Evolutionary conservation across 1,139 yeast genomes (phyloP), one percentile per base, ranked within the genome.

Genomic region (Yamadazyma kanchanaburiensis): DNA sequence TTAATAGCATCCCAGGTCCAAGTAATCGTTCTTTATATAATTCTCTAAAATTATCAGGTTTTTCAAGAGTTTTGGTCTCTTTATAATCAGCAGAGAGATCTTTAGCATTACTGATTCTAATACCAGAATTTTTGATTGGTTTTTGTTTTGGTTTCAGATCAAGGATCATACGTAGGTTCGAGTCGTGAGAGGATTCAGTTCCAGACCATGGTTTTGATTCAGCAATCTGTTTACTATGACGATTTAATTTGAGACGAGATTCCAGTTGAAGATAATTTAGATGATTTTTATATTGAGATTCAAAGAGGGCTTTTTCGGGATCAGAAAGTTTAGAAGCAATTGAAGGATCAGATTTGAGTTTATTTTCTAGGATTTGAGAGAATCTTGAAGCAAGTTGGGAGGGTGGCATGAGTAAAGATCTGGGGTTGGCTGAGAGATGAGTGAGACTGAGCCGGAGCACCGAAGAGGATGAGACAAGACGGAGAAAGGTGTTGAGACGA

Each of bases 161-260:
- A 13, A 72, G 55, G 4, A 83, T 51, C 88, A 82, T 80, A 24
- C 95, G 55, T 19, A 74, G 47, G 17, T 70, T 70, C 3, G 78
- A 58, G 38, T 80, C 88, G 3, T 53, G 42, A 0, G 49, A 46
- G 1, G 62, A 41, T 43, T 85, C 94, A 1, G 59, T 49, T 0
- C 95, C 95, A 0, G 58, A 60, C 95, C 95, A 87, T 0, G 89
- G 86, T 15, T 46, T 45, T 0, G 74, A 48, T 32, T 60, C 48
- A 18, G 53, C 46, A 3, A 74, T 59, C 1, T 76, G 80, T 34
- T 63, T 56, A 0, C 78, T 67, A 24, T 73, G 78, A 33, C 70
- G 73, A 28, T 74, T 43, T 21, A 28, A 27, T 12, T 42, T 40
- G n/a, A 60, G 41, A 5, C 54, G 34, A 0, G 44, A 46, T 32